Evolutionary conservation across 2,329 filamentous ascomycete species (phyloP).

Genomic region (Monosporascus ibericus): DNA sequence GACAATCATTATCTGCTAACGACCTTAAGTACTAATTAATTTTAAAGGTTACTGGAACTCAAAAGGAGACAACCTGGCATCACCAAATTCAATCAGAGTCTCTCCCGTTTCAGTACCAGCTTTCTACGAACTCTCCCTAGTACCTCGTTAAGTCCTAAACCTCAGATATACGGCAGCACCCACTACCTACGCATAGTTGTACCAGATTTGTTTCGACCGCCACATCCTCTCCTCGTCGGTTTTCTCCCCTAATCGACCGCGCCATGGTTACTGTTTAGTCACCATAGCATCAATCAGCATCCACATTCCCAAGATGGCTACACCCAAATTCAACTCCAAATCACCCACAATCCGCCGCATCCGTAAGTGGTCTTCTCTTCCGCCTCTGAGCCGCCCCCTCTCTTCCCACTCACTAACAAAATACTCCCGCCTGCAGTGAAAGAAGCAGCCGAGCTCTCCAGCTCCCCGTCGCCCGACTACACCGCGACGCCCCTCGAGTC

Average conservation of each 20-base stretch:
- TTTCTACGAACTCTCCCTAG: too few relatives aligned
- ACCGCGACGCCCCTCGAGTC: constrained; percentile 77
- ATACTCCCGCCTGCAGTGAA: constrained; percentile 52
- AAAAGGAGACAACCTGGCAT: neutral
- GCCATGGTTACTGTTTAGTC: neutral
- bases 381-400: neutral
- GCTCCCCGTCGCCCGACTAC: constrained; percentile 76
- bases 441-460: constrained; percentile 82
- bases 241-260: neutral
- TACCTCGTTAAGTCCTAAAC: too few relatives aligned
- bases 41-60: neutral
- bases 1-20: too few relatives aligned
- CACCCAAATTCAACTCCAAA: constrained; percentile 59
- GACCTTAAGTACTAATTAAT: too few relatives aligned
- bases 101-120: too few relatives aligned
- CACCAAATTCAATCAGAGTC: too few relatives aligned
- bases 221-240: too few relatives aligned
- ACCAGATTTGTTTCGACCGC: too few relatives aligned
- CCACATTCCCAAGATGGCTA: constrained; percentile 29
- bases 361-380: constrained; percentile 41
- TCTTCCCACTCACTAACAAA: neutral
- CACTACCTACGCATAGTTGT: too few relatives aligned
- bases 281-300: too few relatives aligned
- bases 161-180: too few relatives aligned
- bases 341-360: constrained; percentile 83